These are phyloP conservation scores for Apiospora aurea DNA, from an alignment of 2,329 filamentous ascomycete genomes.

Conservation along the genomic window DNA sequence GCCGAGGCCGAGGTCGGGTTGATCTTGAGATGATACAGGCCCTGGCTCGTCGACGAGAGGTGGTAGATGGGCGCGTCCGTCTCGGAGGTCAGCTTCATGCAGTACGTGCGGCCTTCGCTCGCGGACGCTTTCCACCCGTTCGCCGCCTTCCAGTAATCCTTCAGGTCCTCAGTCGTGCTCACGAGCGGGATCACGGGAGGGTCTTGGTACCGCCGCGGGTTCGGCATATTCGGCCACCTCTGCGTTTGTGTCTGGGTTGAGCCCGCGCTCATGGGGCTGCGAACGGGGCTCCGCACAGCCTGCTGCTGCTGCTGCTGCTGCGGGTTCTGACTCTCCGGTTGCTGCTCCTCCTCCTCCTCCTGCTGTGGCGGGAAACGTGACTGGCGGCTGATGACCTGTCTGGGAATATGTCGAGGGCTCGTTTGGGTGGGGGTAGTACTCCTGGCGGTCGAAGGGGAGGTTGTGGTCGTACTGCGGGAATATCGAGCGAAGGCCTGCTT, in stretches of 20 bases:
- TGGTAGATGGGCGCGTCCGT: conserved; percentile 71
- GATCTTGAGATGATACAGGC: conserved; percentile 71
- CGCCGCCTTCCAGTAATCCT: conserved; percentile 71
- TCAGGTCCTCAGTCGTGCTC: conserved; percentile 67
- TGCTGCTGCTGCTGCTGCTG: conserved; percentile 34
- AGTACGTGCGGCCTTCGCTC: conserved; percentile 65
- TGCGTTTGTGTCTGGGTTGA: conserved; percentile 32
- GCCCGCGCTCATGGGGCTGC: conserved; percentile 42
- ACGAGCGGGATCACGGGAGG: conserved; percentile 56
- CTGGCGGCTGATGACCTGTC: conserved; percentile 69
- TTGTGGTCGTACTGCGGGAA: conserved; percentile 78
- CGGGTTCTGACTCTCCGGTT: conserved; percentile 27
- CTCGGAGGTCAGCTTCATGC: conserved; percentile 62
- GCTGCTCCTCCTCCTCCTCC: conserved; percentile 33
- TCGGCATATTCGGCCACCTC: conserved; percentile 37
- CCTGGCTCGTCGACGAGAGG: conserved; percentile 66
- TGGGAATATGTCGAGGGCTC: conserved; percentile 69
- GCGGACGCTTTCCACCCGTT: conserved; percentile 73
- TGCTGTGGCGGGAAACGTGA: conserved; percentile 58
- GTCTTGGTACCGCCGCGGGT: conserved; percentile 44
- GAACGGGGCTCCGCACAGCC: conserved; percentile 39
- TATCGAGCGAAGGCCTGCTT: conserved; percentile 68
- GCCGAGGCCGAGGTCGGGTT: conserved; percentile 70
- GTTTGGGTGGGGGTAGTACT: conserved; percentile 75
- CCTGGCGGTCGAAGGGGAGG: conserved; percentile 70